These are phyloP conservation scores for Dactylellina cionopaga DNA, from an alignment of 2,329 filamentous ascomycete species.

Conservation along the genomic window DNA sequence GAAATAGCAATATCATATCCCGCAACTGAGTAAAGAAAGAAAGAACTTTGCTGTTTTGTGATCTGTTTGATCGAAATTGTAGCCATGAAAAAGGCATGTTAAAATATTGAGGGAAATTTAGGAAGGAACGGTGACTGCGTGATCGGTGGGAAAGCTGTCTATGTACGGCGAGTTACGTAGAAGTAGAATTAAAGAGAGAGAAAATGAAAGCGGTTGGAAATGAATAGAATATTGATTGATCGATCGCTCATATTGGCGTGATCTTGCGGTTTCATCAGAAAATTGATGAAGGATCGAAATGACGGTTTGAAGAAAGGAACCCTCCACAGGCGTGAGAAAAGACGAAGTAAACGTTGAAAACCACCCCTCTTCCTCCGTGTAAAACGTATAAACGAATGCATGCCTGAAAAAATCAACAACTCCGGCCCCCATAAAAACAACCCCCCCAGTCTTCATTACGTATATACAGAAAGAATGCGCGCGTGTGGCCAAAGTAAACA, in stretches of 20 bases:
- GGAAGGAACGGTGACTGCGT: background rate
- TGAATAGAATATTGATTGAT: background rate
- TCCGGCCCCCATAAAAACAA: constrained; percentile 31
- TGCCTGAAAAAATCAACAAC: constrained; percentile 36
- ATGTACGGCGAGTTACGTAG: constrained; percentile 6
- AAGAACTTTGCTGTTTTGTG: constrained; percentile 32
- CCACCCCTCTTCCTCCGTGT: background rate
- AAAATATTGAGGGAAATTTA: background rate
- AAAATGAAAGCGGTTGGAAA: background rate
- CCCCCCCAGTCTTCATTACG: constrained; percentile 44
- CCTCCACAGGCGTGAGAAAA: background rate
- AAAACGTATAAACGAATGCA: constrained; percentile 32
- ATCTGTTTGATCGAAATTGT: constrained; percentile 19
- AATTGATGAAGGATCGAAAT: constrained; percentile 5
- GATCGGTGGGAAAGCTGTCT: constrained; percentile 3
- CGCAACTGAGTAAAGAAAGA: constrained; percentile 33
- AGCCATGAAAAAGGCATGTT: background rate
- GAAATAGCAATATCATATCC: constrained; percentile 34
- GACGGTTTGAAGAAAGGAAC: constrained; percentile 6
- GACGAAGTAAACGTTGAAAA: constrained; percentile 5
- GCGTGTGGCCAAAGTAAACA: constrained; percentile 3
- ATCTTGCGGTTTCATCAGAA: background rate
- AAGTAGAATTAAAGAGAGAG: background rate
- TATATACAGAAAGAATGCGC: constrained; percentile 36
- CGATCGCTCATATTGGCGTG: background rate